Percentiles rank a stretch among this genome's conserved stretches.
Conservation (phyloP, 805 yeast genomes). For the Zygotorulaspora florentina region DNA sequence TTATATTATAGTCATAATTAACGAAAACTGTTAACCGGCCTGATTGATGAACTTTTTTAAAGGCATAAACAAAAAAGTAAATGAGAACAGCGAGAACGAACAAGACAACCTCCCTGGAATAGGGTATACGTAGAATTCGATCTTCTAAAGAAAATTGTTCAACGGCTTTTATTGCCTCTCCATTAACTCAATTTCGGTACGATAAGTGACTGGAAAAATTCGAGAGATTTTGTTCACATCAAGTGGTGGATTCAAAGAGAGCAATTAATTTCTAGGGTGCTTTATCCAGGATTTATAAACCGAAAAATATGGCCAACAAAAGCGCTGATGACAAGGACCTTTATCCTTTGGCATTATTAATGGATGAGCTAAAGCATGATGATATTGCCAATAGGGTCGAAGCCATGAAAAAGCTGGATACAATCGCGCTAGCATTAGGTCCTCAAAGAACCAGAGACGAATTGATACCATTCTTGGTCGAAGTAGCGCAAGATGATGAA, state of each 20-base stretch:
- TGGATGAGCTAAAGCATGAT: slow-evolving; percentile 96
- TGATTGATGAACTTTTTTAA: neutral
- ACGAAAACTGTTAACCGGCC: slow-evolving; percentile 8
- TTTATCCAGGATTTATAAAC: neutral
- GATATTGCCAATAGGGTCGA: slow-evolving; percentile 90
- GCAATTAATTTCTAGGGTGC: too few species aligned
- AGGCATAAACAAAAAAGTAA: neutral
- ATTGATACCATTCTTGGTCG: slow-evolving; percentile 80
- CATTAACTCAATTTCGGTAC: too few species aligned
- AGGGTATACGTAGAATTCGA: neutral
- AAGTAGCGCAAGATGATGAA: slow-evolving; percentile 91
- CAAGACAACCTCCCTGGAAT: neutral
- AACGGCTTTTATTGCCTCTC: neutral
- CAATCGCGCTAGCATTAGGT: slow-evolving; percentile 92
- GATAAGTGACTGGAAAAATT: too few species aligned
- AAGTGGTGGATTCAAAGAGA: too few species aligned
- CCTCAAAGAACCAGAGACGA: slow-evolving; percentile 89
- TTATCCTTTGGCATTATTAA: slow-evolving; percentile 89
- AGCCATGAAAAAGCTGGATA: slow-evolving; percentile 91
- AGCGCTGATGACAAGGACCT: slow-evolving; percentile 42
- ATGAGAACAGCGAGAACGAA: too few species aligned
- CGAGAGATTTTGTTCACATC: too few species aligned
- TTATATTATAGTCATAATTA: slow-evolving; percentile 1
- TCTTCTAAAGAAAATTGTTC: neutral
- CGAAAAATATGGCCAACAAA: slow-evolving; percentile 11